These are phyloP conservation scores for Blastobotrys ciferrii DNA, from an alignment of 1,139 yeast genomes.

Conservation along the genomic window DNA sequence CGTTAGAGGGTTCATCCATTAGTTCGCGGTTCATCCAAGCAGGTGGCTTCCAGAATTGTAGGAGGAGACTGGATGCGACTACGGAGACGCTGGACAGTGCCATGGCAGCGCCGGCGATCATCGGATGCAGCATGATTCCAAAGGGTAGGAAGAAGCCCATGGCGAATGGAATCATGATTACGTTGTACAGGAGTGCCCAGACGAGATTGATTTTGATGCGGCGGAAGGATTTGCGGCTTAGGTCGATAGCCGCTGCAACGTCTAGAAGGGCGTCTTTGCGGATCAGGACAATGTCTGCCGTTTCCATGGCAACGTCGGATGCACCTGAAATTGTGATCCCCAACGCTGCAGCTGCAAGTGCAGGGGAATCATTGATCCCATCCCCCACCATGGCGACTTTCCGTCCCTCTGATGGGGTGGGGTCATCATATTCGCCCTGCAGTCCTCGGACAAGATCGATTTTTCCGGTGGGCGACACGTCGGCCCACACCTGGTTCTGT, in stretches of 20 bases:
- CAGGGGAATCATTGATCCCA: constrained; percentile 96
- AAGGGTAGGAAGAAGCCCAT: constrained; percentile 87
- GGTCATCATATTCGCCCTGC: constrained; percentile 41
- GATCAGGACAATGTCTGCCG: constrained; percentile 84
- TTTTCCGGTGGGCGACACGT: constrained; percentile 75
- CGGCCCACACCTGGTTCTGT: constrained; percentile 64
- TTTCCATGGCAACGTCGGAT: constrained; percentile 93
- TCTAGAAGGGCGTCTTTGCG: constrained; percentile 52
- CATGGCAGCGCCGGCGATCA: constrained; percentile 88
- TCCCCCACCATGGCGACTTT: constrained; percentile 88
- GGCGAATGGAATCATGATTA: constrained; percentile 90
- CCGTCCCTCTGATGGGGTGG: constrained; percentile 6
- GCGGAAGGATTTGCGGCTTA: constrained; percentile 66
- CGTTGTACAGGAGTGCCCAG: constrained; percentile 83
- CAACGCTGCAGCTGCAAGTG: constrained; percentile 79
- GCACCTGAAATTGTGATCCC: constrained; percentile 93
- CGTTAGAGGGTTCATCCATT: no score
- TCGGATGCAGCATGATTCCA: constrained; percentile 80
- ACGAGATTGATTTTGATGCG: constrained; percentile 78
- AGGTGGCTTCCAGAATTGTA: constrained; percentile 45
- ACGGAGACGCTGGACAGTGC: constrained; percentile 90
- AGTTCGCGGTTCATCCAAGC: constrained; percentile 21
- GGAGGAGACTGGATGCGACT: constrained; percentile 69
- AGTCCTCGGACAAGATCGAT: constrained; percentile 62
- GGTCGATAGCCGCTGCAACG: constrained; percentile 68